These are phyloP conservation scores for Candida frijolesensis DNA, from an alignment of 1,139 yeast genomes.

Conservation along the genomic window DNA sequence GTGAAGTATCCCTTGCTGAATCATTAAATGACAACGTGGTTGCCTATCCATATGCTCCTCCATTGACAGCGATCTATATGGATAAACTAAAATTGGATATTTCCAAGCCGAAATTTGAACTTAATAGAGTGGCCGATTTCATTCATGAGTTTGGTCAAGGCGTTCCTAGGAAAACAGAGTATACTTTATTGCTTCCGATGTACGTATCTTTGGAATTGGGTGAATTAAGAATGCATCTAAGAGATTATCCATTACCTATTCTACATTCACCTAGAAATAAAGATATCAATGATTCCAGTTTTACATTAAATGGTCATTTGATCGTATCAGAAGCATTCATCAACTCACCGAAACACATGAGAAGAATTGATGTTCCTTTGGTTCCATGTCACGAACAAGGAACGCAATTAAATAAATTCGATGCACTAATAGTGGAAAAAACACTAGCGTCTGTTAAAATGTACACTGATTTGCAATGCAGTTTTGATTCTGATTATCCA, in stretches of 20 bases:
- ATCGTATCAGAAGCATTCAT: conserved; percentile 50
- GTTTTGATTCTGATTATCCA: conserved; percentile 57
- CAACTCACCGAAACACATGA: conserved; percentile 45
- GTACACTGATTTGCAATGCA: conserved; percentile 61
- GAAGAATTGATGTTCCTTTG: conserved; percentile 66
- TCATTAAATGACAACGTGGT: conserved; percentile 54
- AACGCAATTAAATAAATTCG: conserved; percentile 30
- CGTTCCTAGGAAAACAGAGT: conserved; percentile 68
- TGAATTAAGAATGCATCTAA: conserved; percentile 55
- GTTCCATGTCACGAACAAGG: conserved; percentile 31
- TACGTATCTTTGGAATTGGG: conserved; percentile 48
- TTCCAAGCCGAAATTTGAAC: conserved; percentile 56
- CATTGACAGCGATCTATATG: conserved; percentile 60
- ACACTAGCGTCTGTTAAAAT: conserved; percentile 78
- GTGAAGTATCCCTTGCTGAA: conserved; percentile 45
- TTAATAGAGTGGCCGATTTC: conserved; percentile 57
- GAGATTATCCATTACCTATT: conserved; percentile 73
- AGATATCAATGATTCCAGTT: conserved; percentile 18
- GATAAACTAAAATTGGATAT: conserved; percentile 59
- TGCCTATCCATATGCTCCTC: conserved; percentile 63
- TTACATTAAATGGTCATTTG: conserved; percentile 47
- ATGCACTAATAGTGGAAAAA: conserved; percentile 68
- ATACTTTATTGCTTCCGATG: conserved; percentile 70
- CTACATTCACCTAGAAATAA: conserved; percentile 37
- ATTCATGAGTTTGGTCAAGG: conserved; percentile 79